Conservation (phyloP, 2,329 filamentous ascomycete genomes). For the Cladosporium sphaerospermum region DNA sequence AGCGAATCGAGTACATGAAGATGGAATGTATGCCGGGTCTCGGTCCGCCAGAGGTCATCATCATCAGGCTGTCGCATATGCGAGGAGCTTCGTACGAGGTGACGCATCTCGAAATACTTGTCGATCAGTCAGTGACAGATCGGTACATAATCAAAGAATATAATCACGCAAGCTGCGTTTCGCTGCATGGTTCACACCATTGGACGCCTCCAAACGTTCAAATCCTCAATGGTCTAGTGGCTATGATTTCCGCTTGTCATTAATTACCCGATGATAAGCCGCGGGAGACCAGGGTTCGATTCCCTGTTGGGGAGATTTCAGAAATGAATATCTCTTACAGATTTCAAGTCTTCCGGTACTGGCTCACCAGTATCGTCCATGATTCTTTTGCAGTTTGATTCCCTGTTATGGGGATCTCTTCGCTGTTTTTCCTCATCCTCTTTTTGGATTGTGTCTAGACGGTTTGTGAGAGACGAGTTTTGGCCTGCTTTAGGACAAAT, state of each 20-base stretch:
- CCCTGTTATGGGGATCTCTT: too few relatives aligned
- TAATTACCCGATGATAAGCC: constrained; percentile 2
- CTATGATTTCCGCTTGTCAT: constrained; percentile 4
- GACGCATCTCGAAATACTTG: too few relatives aligned
- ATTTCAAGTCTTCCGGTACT: constrained; percentile 6
- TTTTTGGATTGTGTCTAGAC: too few relatives aligned
- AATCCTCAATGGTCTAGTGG: neutral
- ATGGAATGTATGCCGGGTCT: neutral
- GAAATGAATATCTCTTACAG: constrained; percentile 7
- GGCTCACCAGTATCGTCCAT: neutral
- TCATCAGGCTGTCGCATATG: neutral
- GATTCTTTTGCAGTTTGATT: too few relatives aligned
- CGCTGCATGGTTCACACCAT: neutral
- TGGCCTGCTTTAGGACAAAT: too few relatives aligned
- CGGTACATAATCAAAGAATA: neutral
- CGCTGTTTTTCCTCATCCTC: too few relatives aligned
- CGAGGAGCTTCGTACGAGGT: neutral
- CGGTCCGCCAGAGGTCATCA: neutral
- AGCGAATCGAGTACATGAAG: neutral
- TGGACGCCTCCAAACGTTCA: neutral
- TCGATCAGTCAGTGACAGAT: neutral
- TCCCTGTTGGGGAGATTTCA: constrained; percentile 11
- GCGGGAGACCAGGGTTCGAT: constrained; percentile 12
- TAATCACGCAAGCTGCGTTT: neutral
- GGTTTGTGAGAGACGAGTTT: too few relatives aligned